phyloP scores from a whole-genome alignment of 2,329 filamentous ascomycete genomes.

The Exophiala aquamarina region DNA sequence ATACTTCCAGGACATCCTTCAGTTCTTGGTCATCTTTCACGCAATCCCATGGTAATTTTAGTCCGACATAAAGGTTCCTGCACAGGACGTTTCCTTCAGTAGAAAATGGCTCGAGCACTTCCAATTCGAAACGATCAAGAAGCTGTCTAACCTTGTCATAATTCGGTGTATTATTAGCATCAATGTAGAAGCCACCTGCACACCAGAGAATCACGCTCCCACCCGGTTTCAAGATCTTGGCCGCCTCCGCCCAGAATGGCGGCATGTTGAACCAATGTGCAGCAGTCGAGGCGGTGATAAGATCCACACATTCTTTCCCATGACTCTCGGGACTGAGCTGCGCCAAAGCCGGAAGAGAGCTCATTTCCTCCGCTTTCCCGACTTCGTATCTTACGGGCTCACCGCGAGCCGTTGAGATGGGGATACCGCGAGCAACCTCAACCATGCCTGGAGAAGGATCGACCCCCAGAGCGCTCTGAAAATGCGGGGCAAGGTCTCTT shows the following conservation, averaged over 20 bases:
- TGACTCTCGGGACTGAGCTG: slow-evolving; percentile 31
- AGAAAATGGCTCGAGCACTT: slow-evolving; percentile 40
- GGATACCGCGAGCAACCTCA: slow-evolving; percentile 41
- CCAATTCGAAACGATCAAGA: slow-evolving; percentile 40
- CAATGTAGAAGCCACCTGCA: slow-evolving; percentile 28
- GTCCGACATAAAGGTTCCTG: slow-evolving; percentile 41
- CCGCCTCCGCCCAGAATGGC: slow-evolving; percentile 50
- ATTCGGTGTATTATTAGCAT: slow-evolving; percentile 41
- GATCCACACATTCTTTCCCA: slow-evolving; percentile 40
- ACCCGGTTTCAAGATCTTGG: slow-evolving; percentile 49
- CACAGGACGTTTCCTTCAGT: slow-evolving; percentile 45
- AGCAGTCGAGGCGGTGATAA: slow-evolving; percentile 52
- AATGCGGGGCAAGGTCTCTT: slow-evolving; percentile 47
- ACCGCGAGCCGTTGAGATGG: slow-evolving; percentile 25
- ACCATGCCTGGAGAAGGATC: slow-evolving; percentile 59
- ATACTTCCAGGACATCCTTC: slow-evolving; percentile 22
- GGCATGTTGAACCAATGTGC: slow-evolving; percentile 61
- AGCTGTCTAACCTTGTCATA: slow-evolving; percentile 42
- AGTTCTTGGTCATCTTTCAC: slow-evolving; percentile 23
- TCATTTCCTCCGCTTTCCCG: slow-evolving; percentile 47
- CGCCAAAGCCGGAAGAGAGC: slow-evolving; percentile 27
- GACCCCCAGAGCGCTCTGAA: slow-evolving; percentile 48
- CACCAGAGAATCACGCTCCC: slow-evolving; percentile 57
- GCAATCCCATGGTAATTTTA: slow-evolving; percentile 52
- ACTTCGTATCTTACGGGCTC: slow-evolving; percentile 43